Conservation (phyloP, 2,329 filamentous ascomycete species). For the Botrytis galanthina region DNA sequence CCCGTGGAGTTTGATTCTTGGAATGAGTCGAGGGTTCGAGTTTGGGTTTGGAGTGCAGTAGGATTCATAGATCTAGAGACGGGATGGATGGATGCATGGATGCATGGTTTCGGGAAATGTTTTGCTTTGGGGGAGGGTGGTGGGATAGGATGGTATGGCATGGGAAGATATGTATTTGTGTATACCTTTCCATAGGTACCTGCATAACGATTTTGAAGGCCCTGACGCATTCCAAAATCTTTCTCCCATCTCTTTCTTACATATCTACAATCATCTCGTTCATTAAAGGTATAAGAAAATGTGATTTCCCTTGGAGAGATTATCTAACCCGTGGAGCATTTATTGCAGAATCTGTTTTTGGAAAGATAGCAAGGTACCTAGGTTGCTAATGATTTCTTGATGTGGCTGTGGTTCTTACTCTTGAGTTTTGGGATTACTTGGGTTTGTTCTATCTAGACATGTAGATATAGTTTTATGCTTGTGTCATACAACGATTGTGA, state of each 20-base stretch:
- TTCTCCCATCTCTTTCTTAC: not conserved
- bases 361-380: not conserved
- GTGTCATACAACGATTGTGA: not conserved
- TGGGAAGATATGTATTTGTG: not conserved
- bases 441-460: not conserved
- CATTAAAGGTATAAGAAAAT: too few species aligned
- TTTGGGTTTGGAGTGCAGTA: too few species aligned
- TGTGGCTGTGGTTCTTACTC: not conserved
- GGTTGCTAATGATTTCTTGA: not conserved
- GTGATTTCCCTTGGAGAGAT: too few species aligned
- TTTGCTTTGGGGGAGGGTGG: too few species aligned
- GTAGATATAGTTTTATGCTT: not conserved
- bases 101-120: too few species aligned
- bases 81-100: too few species aligned
- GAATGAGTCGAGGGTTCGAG: not conserved
- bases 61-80: too few species aligned
- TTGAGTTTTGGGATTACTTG: not conserved
- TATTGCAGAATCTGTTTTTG: accelerated
- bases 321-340: not conserved
- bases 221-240: too few species aligned
- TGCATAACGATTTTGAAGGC: too few species aligned
- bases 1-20: not conserved
- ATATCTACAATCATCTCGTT: too few species aligned
- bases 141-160: too few species aligned
- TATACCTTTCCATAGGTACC: too few species aligned